Evolutionary conservation across 352 stramenopile species (phyloP), one percentile per base, ranked within the genome.

Genomic region (Aphanomyces cochlioides): DNA sequence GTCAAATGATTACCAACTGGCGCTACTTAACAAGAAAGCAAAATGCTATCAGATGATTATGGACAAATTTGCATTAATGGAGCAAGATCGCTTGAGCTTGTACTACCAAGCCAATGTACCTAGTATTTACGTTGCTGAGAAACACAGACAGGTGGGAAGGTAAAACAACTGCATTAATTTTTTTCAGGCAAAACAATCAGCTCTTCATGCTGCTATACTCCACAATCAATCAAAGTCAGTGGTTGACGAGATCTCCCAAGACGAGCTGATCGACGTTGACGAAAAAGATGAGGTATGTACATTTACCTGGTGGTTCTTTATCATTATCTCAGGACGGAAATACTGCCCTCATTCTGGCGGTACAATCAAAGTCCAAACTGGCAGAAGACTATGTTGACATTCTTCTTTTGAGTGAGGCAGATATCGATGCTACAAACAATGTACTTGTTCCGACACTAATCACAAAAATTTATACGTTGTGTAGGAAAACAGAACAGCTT

Each of bases 331-430:
- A 61, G 56, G 28, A 28, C 12, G 56, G 56, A 12, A 38, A 45
- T 13, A 61, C 56, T 28, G 56, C 56, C 5, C 56, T 61, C 21
- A 61, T 61, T 28, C 34, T 61, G 5, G 56, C 43, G 43, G 15
- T 8, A 15, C 43, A 15, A 48, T 8, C 8, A 48, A 15, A 48
- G 15, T 48, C 43, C 8, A 15, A 48, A 15, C 15, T 48, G 15
- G 8, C 43, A 8, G 8, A 15, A 8, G 43, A 8, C 8, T 48
- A 48, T 48, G 8, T 48, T 8, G 43, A 48, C 15, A 48, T 48
- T 15, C 43, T 48, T 15, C 8, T 48, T 8, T 48, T 48, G 8
- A 15, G 43, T 48, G 8, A 48, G 43, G 43, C 15, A 15, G 43
- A 48, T 48, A 48, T 48, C 43, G 43, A 48, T 15, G 15, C 15